Evolutionary conservation across 306 rosid genomes (phyloP), one percentile per base, ranked within the genome.

Genomic region (Hippophae gyantsensis): DNA sequence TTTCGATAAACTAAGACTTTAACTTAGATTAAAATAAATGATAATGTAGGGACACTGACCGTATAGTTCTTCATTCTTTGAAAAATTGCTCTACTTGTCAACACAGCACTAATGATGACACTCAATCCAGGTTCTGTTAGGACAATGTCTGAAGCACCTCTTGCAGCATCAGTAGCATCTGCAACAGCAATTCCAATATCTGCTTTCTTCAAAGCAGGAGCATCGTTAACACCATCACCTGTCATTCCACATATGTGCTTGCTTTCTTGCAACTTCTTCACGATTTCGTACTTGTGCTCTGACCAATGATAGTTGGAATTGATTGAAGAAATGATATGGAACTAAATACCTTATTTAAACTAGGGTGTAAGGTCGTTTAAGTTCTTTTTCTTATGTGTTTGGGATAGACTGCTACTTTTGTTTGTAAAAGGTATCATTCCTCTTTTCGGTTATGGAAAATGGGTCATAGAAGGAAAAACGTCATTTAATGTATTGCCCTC

Each of bases 201-300:
- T 12, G 98, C 98, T 83, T 84, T 92, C 88, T 92, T 92, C 72
- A 92, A 72, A 70, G 99, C 99, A 18, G 99, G 99, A 69, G 99
- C 99, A 72, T 92, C 99, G 6, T 92, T 92, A 63, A 92, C 99
- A 69, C 99, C 99, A 71, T 92, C 99, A 42, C 99, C 99, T 0
- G 99, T 92, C 99, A 92, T 92, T 75, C 99, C 99, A 78, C 96
- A 88, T 42, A 92, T 86, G 84, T 92, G 99, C 70, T 92, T 92
- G 61, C 88, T 83, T 67, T 86, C 99, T 67, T 92, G 99, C 78
- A 92, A 77, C 82, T 92, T 92, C 83, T 75, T 92, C 38, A 92
- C 99, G 61, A 92, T 92, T 76, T 86, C 99, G 44, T 92, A 92
- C 49, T 92, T 92, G 90, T 92, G 99, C 68, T 92, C 97, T 92